Evolutionary conservation across 2,329 filamentous ascomycete species (phyloP).

Genomic region (Pseudocercospora fijiensis): DNA sequence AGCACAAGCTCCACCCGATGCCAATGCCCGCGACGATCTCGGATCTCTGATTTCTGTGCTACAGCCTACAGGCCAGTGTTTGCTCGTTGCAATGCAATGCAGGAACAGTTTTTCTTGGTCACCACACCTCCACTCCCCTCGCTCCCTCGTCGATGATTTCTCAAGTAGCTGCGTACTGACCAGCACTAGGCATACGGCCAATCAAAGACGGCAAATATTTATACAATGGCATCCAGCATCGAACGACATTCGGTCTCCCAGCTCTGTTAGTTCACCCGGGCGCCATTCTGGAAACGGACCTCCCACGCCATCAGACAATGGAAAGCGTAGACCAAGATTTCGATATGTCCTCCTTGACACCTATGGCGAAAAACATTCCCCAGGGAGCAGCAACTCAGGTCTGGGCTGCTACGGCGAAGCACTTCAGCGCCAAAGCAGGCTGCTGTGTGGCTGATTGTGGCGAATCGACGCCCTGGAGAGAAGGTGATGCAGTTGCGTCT

Average conservation of each 20-base stretch:
- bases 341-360: neutral
- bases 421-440: conserved; percentile 48
- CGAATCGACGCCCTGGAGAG: conserved; percentile 36
- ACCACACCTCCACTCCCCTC: no score
- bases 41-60: neutral
- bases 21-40: neutral
- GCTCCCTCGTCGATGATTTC: no score
- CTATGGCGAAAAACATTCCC: conserved; percentile 28
- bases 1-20: neutral
- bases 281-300: conserved; percentile 12
- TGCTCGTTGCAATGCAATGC: neutral
- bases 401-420: conserved; percentile 44
- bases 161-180: neutral
- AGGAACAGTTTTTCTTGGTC: neutral
- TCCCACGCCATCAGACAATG: conserved; percentile 5
- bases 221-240: conserved; percentile 52
- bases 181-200: conserved; percentile 31
- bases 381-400: conserved; percentile 54
- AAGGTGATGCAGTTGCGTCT: conserved; percentile 22
- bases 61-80: neutral
- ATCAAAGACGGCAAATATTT: conserved; percentile 55
- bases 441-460: conserved; percentile 46
- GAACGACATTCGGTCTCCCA: conserved; percentile 51
- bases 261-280: conserved; percentile 47
- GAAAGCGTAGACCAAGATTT: neutral